Base-by-base conservation (phyloP, 306 rosid genomes). In the Cucumis cinereus region DNA sequence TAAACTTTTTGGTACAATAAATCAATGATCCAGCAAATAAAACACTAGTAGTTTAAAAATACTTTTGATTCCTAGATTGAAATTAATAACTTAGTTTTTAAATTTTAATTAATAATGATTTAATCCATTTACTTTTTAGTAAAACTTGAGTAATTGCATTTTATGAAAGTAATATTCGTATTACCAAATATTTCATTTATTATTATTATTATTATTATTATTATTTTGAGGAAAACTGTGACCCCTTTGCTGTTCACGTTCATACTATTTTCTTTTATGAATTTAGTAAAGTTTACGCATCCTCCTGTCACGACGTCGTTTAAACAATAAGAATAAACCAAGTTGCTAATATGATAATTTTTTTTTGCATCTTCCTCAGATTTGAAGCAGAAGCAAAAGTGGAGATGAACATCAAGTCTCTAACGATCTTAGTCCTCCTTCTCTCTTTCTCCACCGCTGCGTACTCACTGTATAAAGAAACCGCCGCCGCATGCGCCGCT, bases 401-500 rank as follows among this genome's bases (percentile, higher is more conserved):
- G 55, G 3, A 22, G 22, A 68, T 41, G 55, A 20, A 43, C 12
- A 22, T 41, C 35, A 13, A 43, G 12, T 68, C 9, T 6, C 33
- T 4, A 8, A 22, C 74, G 8, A 26, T 70, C 19, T 59, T 60
- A 17, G 8, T 71, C 13, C 52, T 73, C 43, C 58, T 82, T 36
- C 56, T 19, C 62, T 73, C 33, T 77, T 77, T 20, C 28, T 23
- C 59, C 63, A 77, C 69, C 68, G 47, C 64, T 35, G 81, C 64
- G 28, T 59, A 38, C 23, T 80, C 82, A 58, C 45, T 16, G 4
- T 81, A 66, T 22, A 22, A 67, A 10, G 71, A 57, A n/a, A 17
- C 78, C 74, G 7, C 58, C 13, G 79, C 83, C 67, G 83, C 80
- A 3, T 93, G 93, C 76, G 81, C 54, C 24, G 75, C 82, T 14